Evolutionary conservation across 192 early-diverging fungal genomes (phyloP).

Genomic region (Backusella sp.): DNA sequence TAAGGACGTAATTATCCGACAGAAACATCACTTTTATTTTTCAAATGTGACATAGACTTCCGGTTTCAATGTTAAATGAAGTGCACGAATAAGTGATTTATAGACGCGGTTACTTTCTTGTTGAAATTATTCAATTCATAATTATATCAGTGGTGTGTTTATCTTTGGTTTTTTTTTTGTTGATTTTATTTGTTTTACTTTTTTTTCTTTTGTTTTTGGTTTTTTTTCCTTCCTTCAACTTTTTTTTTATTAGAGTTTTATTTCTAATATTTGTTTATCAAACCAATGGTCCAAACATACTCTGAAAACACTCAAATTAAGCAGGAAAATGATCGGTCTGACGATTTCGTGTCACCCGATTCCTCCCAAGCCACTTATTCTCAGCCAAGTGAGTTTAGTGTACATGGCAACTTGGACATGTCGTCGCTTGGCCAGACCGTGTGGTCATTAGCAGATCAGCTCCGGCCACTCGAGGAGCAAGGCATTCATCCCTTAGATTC

Average conservation of each 20-base stretch:
- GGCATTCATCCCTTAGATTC: slow-evolving; percentile 2
- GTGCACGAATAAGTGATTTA: not conserved
- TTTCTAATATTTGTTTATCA: slow-evolving; percentile 3
- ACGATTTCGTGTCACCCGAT: not conserved
- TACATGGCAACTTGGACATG: not conserved
- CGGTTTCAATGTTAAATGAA: slow-evolving; percentile 7
- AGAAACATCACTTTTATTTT: slow-evolving; percentile 3
- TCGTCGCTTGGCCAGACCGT: not conserved
- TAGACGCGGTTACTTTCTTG: slow-evolving; percentile 3
- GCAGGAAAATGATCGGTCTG: not conserved
- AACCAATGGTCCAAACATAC: not conserved
- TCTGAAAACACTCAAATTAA: not conserved
- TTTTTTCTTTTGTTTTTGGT: not conserved
- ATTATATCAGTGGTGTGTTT: not conserved
- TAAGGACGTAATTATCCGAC: not conserved
- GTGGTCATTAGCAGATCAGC: not conserved
- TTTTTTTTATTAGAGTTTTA: not conserved
- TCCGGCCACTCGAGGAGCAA: not conserved
- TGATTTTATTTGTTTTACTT: too few relatives aligned
- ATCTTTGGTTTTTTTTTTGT: not conserved
- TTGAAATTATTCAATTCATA: not conserved
- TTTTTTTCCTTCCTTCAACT: not conserved
- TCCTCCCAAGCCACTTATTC: not conserved
- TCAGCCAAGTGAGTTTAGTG: not conserved
- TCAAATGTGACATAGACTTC: not conserved